phyloP scores from a whole-genome alignment of 768 basidiomycete species.

The Calocera viscosa region DNA sequence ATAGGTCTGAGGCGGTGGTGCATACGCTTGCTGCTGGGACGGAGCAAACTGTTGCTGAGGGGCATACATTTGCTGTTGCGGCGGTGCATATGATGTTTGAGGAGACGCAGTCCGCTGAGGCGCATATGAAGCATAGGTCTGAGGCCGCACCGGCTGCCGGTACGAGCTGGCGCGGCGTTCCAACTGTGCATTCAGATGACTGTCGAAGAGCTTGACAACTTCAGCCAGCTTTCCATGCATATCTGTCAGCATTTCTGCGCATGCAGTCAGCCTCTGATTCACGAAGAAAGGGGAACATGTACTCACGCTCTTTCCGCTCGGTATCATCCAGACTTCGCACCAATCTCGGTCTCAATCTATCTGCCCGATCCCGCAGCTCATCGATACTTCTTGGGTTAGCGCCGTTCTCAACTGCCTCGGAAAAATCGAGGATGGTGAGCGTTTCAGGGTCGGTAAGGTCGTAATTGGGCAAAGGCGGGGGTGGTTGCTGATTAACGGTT shows the following conservation, averaged over 20 bases:
- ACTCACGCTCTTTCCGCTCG: constrained; percentile 69
- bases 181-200: constrained; percentile 71
- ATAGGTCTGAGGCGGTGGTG: constrained; percentile 23
- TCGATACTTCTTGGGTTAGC: constrained; percentile 69
- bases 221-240: constrained; percentile 93
- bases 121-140: constrained; percentile 22
- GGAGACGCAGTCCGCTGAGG: constrained; percentile 19
- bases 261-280: background rate
- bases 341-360: constrained; percentile 63
- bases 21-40: constrained; percentile 17
- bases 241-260: constrained; percentile 67
- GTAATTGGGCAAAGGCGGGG: constrained; percentile 54
- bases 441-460: constrained; percentile 73
- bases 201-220: constrained; percentile 84
- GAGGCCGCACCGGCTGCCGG: constrained; percentile 19
- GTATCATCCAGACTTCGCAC: constrained; percentile 75
- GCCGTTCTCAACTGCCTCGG: constrained; percentile 76
- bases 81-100: constrained; percentile 22
- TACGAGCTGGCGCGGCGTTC: constrained; percentile 9
- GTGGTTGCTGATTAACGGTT: background rate
- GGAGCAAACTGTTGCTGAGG: constrained; percentile 23
- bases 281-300: constrained; percentile 13
- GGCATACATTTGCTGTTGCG: constrained; percentile 20
- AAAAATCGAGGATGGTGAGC: constrained; percentile 80
- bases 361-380: constrained; percentile 75